These are phyloP conservation scores for Rhytidhysteron rufulum DNA, from an alignment of 2,329 filamentous ascomycete genomes.

Conservation along the genomic window DNA sequence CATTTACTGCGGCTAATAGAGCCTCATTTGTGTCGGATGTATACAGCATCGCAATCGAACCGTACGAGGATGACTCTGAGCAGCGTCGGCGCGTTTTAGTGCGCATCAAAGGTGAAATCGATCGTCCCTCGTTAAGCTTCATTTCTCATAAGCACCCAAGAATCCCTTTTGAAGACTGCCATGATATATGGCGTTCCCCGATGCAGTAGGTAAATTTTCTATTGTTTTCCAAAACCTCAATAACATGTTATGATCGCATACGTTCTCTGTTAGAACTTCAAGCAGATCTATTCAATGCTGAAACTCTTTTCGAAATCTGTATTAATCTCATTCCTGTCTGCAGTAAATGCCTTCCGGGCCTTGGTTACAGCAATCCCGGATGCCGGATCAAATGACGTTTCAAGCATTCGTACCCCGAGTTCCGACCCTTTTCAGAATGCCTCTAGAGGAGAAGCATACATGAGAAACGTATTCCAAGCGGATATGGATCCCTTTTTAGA, in stretches of 20 bases:
- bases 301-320: too few relatives aligned
- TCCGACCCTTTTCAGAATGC: not conserved
- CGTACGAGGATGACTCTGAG: not conserved
- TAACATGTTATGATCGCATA: too few relatives aligned
- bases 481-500: slow-evolving; percentile 2
- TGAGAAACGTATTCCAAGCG: slow-evolving; percentile 3
- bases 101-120: not conserved
- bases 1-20: not conserved
- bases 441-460: slow-evolving; percentile 1
- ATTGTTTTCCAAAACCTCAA: too few relatives aligned
- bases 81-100: not conserved
- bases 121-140: not conserved
- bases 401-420: not conserved
- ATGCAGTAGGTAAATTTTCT: too few relatives aligned
- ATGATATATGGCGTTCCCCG: slow-evolving; percentile 2
- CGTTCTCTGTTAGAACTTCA: too few relatives aligned
- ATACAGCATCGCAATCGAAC: not conserved
- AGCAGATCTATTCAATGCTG: too few relatives aligned
- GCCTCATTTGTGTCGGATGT: not conserved
- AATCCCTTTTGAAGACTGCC: slow-evolving; percentile 2
- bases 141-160: not conserved
- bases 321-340: too few relatives aligned
- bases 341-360: slow-evolving; percentile 2
- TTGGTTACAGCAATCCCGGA: not conserved
- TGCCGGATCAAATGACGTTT: not conserved